Conservation (phyloP, 768 basidiomycete genomes). For the Imleria badia region DNA sequence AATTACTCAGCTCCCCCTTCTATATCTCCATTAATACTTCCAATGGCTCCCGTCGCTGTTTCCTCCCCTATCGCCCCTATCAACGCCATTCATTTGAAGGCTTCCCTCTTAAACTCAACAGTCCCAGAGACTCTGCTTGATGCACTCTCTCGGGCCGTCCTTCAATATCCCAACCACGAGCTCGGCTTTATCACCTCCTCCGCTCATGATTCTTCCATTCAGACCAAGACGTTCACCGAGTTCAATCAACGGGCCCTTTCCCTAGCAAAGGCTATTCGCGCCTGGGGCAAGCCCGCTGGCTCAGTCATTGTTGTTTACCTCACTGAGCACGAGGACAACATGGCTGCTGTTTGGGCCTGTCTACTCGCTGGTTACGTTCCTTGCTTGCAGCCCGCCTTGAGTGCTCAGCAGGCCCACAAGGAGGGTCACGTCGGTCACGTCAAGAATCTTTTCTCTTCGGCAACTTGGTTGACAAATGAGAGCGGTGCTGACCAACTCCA, state of each 20-base stretch:
- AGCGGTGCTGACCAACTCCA: conserved; percentile 25
- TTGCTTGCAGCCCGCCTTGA: conserved; percentile 34
- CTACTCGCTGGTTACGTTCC: conserved; percentile 32
- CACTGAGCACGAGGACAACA: conserved; percentile 35
- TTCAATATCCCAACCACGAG: conserved; percentile 23
- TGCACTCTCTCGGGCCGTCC: conserved; percentile 21
- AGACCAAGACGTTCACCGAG: conserved; percentile 23
- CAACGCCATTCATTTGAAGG: conserved; percentile 11
- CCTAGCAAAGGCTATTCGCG: conserved; percentile 22
- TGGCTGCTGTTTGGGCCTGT: conserved; percentile 33
- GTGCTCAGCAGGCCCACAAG: conserved; percentile 33
- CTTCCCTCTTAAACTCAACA: conserved; percentile 7
- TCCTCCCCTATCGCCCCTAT: conserved; percentile 9
- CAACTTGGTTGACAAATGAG: conserved; percentile 34
- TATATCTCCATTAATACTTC: not conserved
- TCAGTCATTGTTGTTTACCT: conserved; percentile 30
- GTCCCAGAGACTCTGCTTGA: conserved; percentile 22
- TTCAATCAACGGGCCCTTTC: conserved; percentile 18
- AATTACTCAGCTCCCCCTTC: not conserved
- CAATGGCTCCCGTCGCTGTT: conserved; percentile 18
- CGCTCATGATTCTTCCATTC: conserved; percentile 29
- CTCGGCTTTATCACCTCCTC: conserved; percentile 30
- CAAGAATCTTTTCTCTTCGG: conserved; percentile 29
- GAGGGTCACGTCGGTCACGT: conserved; percentile 31
- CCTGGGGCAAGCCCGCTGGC: conserved; percentile 26